Percentiles rank a stretch among this genome's conserved stretches.
Evolutionary conservation across 164 flowering plant genomes (phyloP).

Genomic region (Pachysandra terminalis): DNA sequence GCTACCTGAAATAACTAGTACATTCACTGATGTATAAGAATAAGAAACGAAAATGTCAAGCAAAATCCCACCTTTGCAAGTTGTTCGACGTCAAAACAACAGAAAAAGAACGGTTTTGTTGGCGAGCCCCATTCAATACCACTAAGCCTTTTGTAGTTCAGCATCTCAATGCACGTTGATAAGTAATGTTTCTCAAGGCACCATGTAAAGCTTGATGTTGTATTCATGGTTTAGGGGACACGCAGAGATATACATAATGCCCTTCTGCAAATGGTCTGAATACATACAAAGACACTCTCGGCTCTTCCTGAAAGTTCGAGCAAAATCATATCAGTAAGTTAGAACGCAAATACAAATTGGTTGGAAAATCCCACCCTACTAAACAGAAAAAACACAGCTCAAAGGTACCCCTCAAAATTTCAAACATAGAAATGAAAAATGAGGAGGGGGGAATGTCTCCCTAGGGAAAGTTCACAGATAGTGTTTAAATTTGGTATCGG

Average conservation of each 20-base stretch:
- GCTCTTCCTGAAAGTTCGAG: constrained; percentile 4
- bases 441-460: too few relatives aligned
- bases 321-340: not conserved
- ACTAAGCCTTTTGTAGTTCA: constrained; percentile 7
- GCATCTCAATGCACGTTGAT: constrained; percentile 11
- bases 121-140: not conserved
- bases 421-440: too few relatives aligned
- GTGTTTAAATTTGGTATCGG: too few relatives aligned
- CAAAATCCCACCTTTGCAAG: constrained; percentile 10
- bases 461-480: too few relatives aligned
- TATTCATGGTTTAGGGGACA: not conserved
- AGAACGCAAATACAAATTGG: not conserved
- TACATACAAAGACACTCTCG: not conserved
- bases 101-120: constrained; percentile 4
- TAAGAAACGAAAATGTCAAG: too few relatives aligned
- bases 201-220: constrained; percentile 8
- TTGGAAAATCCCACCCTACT: too few relatives aligned
- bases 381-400: not conserved
- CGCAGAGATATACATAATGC: not conserved
- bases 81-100: constrained; percentile 1
- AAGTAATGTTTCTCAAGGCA: constrained; percentile 9
- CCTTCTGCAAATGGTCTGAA: constrained; percentile 3
- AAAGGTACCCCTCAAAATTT: too few relatives aligned
- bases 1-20: too few relatives aligned
- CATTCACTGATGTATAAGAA: not conserved